These are phyloP conservation scores for Boletus edulis DNA, from an alignment of 768 basidiomycete genomes.

Conservation along the genomic window DNA sequence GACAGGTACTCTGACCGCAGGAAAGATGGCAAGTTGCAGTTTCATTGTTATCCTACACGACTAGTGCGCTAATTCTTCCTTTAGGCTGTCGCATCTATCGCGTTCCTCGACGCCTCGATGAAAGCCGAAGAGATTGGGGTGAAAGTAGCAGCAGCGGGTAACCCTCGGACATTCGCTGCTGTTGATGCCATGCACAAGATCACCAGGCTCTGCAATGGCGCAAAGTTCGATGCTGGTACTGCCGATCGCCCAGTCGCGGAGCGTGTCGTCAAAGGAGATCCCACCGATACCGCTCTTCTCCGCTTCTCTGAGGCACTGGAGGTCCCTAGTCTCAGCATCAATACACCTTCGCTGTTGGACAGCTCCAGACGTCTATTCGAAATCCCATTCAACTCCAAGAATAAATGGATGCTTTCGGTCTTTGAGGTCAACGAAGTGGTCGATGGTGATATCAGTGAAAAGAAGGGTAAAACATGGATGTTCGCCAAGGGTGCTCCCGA, in stretches of 20 bases:
- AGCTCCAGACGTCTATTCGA: slow-evolving; percentile 31
- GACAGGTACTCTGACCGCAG: slow-evolving; percentile 50
- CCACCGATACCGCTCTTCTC: slow-evolving; percentile 53
- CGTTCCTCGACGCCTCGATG: slow-evolving; percentile 33
- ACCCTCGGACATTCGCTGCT: slow-evolving; percentile 19
- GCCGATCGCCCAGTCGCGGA: slow-evolving; percentile 28
- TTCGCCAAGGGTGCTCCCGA: slow-evolving; percentile 63
- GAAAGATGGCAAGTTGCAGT: slow-evolving; percentile 40
- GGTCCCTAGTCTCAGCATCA: slow-evolving; percentile 20
- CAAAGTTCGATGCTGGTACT: slow-evolving; percentile 42
- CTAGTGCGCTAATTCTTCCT: not conserved
- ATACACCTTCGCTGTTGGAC: slow-evolving; percentile 20
- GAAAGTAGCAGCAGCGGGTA: slow-evolving; percentile 2
- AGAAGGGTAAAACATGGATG: slow-evolving; percentile 29
- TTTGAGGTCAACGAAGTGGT: slow-evolving; percentile 21
- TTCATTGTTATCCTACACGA: not conserved
- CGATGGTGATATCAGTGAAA: slow-evolving; percentile 7
- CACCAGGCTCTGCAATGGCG: slow-evolving; percentile 57
- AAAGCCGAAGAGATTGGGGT: slow-evolving; percentile 19
- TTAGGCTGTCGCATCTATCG: slow-evolving; percentile 41
- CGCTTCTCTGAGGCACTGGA: slow-evolving; percentile 42
- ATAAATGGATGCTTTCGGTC: slow-evolving; percentile 59
- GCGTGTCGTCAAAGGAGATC: slow-evolving; percentile 42
- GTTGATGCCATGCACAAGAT: slow-evolving; percentile 36
- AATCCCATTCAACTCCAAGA: slow-evolving; percentile 48